Base-by-base conservation (phyloP, 768 basidiomycete genomes). In the Dacryopinax primogenitus region DNA sequence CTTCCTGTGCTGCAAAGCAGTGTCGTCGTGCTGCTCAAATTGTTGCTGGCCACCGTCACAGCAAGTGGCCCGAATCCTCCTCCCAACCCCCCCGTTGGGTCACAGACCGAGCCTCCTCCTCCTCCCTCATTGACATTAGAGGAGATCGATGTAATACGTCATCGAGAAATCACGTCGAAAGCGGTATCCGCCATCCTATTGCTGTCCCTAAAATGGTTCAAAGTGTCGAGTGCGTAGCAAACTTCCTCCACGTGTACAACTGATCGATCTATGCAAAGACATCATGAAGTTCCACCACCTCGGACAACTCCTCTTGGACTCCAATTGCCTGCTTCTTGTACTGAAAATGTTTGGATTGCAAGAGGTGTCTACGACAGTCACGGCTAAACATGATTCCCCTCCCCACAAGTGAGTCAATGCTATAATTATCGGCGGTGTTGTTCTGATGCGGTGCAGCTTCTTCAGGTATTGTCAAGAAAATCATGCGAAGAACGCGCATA, bases 211-310 rank as follows among this genome's bases (percentile, higher is more conserved):
- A 96, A 98, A 74, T 99, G 96, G 96, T 95, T 97, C 80, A 98
- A 98, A 76, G 90, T 89, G 26, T 97, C 95, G 62, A 96, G 95
- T 97, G 69, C 74, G 92, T 81, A 18, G 0, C 23, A 35, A 3
- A 28, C 13, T 28, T 6, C 64, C 33, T 15, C 1, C 23, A 23
- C 37, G 64, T n/a, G 23, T 21, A 51, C 23, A n/a, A 21, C 45
- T 15, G 7, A 23, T 66, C 30, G 41, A 47, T 12, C 33, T 61
- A 16, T 39, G 63, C 30, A 16, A 69, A 98, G 95, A 98, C 76
- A 85, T 88, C 21, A 94, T 99, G 89, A 98, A 99, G 73, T 97
- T 96, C 73, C 94, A 99, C 74, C 92, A 97, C 74, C 81, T 99
- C 26, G 92, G 92, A n/a, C 93, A 95, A 74, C 83, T 92, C 34